Base-by-base conservation (phyloP, 345 rosid genomes). In the Boechera stricta region DNA sequence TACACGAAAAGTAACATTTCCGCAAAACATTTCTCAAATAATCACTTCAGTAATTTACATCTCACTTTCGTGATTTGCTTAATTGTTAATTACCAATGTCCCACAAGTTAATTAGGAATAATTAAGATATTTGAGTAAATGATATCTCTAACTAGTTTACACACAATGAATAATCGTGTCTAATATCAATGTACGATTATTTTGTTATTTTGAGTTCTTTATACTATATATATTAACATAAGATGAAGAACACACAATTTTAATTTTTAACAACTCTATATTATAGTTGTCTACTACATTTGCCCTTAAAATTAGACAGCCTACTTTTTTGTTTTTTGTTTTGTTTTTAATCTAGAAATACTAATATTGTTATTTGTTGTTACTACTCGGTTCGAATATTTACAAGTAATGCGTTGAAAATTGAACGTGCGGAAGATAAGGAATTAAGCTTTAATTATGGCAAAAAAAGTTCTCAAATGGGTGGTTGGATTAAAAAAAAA, bases 1-100 rank as follows among this genome's bases (percentile, higher is more conserved):
- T 63, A 67, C 74, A 68, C 69, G 79, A 68, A 60, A 67, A 76
- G 45, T 75, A 24, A 59, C 2, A 12, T 59, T 29, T 49, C 58
- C 39, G 49, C 58, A 74, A 64, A 56, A 44, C 41, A 45, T 35
- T 41, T 66, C 6, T 28, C 18, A 10, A 65, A 65, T 45, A 4
- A 55, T 55, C 5, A 55, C 64, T 54, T 64, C 53, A 32, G 61
- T 48, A 57, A 67, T 48, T 75, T 48, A 48, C 60, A 59, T 26
- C 7, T 59, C 62, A 29, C 29, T 75, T 49, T 28, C n/a, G 26
- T 75, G 67, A 58, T 75, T 47, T 59, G 54, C 62, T 39, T 16
- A 16, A 16, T 16, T 18, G 12, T 29, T 38, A 48, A 45, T 66
- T 44, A 44, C 16, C 12, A 72, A 13, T 47, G 57, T 18, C 35